phyloP scores from a whole-genome alignment of 345 rosid species.

The Anacardium occidentale region DNA sequence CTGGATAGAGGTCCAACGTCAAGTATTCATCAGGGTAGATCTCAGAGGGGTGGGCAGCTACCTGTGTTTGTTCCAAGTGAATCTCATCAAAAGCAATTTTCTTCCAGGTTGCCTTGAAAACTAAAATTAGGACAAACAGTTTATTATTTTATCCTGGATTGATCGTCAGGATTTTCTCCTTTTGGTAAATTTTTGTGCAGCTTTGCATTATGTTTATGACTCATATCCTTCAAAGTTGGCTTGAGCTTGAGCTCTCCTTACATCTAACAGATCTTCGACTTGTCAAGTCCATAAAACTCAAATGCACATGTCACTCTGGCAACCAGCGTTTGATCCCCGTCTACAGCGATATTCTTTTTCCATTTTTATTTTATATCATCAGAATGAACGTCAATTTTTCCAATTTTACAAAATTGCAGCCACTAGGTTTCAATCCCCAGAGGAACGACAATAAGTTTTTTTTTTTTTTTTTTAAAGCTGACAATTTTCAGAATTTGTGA shows the following conservation, averaged over 20 bases:
- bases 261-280: too few relatives aligned
- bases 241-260: too few relatives aligned
- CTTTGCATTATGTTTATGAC: too few relatives aligned
- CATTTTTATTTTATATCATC: too few relatives aligned
- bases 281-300: too few relatives aligned
- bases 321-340: constrained; percentile 99
- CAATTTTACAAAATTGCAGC: too few relatives aligned
- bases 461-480: too few relatives aligned
- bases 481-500: too few relatives aligned
- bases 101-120: constrained; percentile 47
- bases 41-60: constrained; percentile 74
- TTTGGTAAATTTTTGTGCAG: constrained; percentile 10
- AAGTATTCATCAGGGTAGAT: constrained; percentile 52
- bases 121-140: constrained; percentile 1
- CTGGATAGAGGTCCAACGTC: constrained; percentile 45
- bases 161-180: constrained; percentile 14
- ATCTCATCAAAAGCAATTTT: constrained; percentile 47
- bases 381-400: too few relatives aligned
- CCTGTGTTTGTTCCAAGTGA: constrained; percentile 86
- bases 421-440: too few relatives aligned
- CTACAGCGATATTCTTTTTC: constrained; percentile 49
- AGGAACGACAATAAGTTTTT: too few relatives aligned
- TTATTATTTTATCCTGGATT: constrained; percentile 10
- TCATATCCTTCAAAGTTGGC: too few relatives aligned
- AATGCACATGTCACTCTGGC: constrained; percentile 66